These are phyloP conservation scores for Nevesoporus exiguus DNA, from an alignment of 768 basidiomycete species.

Conservation along the genomic window DNA sequence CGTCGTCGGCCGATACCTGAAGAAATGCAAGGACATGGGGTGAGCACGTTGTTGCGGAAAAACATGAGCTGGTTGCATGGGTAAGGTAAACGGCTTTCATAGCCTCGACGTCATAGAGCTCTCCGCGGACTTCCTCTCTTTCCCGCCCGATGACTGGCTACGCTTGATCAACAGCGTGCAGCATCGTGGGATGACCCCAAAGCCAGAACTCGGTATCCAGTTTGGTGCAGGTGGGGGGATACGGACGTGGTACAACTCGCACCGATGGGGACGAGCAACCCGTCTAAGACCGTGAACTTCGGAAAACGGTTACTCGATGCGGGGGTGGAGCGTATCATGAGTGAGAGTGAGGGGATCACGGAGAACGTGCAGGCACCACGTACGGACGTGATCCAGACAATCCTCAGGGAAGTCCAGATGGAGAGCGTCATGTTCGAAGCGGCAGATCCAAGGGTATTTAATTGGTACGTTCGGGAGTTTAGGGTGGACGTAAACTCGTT, in stretches of 20 bases:
- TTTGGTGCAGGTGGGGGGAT: constrained; percentile 47
- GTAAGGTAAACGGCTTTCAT: not conserved
- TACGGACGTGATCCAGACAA: constrained; percentile 42
- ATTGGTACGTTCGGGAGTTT: constrained; percentile 44
- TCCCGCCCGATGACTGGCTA: constrained; percentile 43
- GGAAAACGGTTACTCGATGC: constrained; percentile 40
- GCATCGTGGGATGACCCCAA: constrained; percentile 39
- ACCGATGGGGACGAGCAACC: constrained; percentile 32
- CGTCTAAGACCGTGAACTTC: constrained; percentile 33
- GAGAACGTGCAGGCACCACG: constrained; percentile 43
- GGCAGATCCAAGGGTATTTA: constrained; percentile 43
- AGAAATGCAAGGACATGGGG: constrained; percentile 13
- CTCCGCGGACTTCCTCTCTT: constrained; percentile 44
- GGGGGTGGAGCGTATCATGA: constrained; percentile 44
- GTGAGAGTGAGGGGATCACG: constrained; percentile 46
- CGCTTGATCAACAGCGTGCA: constrained; percentile 38
- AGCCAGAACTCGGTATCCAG: constrained; percentile 43
- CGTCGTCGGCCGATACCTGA: constrained; percentile 14
- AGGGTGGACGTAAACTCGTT: constrained; percentile 42
- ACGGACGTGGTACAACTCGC: constrained; percentile 37
- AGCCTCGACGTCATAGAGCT: constrained; percentile 46
- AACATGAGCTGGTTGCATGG: too few relatives aligned
- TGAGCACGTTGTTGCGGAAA: not conserved
- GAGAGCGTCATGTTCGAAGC: constrained; percentile 47
- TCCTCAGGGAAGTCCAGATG: constrained; percentile 38